Conservation (phyloP, 2,329 filamentous ascomycete genomes). For the Clonostachys solani region DNA sequence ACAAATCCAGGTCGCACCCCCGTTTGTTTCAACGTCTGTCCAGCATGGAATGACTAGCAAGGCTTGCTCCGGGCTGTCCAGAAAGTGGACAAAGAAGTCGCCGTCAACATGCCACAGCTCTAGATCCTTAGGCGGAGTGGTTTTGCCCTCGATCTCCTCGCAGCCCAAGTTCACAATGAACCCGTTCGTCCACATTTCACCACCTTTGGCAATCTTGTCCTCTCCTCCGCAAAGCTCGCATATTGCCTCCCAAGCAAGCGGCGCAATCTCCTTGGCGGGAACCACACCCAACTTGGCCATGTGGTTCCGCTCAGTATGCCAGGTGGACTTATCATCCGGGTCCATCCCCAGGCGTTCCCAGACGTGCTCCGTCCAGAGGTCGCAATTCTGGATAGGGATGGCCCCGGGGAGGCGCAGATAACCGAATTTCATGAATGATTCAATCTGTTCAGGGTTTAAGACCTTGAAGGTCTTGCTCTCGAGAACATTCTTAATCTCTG, state of each 20-base stretch:
- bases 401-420: constrained; percentile 22
- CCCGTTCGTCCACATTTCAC: constrained; percentile 65
- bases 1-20: constrained; percentile 63
- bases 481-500: constrained; percentile 1
- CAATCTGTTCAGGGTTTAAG: constrained; percentile 1
- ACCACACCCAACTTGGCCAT: constrained; percentile 60
- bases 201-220: constrained; percentile 50
- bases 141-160: constrained; percentile 41
- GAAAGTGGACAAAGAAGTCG: constrained; percentile 69
- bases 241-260: constrained; percentile 63
- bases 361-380: constrained; percentile 34
- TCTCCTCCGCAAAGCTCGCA: constrained; percentile 63
- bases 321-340: constrained; percentile 59
- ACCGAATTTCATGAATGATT: constrained; percentile 31
- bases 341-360: constrained; percentile 66
- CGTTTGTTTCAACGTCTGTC: constrained; percentile 54
- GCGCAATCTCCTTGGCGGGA: constrained; percentile 51
- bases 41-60: constrained; percentile 66
- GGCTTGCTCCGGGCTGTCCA: constrained; percentile 66
- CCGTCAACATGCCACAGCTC: constrained; percentile 65
- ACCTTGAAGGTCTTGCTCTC: constrained; percentile 1
- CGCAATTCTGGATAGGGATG: constrained; percentile 15
- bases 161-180: constrained; percentile 68
- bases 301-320: constrained; percentile 57
- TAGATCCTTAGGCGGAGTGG: constrained; percentile 46